Percentiles rank a stretch among this genome's conserved stretches.
phyloP scores from a whole-genome alignment of 2,329 filamentous ascomycete species.

The Chaetomium globosum region DNA sequence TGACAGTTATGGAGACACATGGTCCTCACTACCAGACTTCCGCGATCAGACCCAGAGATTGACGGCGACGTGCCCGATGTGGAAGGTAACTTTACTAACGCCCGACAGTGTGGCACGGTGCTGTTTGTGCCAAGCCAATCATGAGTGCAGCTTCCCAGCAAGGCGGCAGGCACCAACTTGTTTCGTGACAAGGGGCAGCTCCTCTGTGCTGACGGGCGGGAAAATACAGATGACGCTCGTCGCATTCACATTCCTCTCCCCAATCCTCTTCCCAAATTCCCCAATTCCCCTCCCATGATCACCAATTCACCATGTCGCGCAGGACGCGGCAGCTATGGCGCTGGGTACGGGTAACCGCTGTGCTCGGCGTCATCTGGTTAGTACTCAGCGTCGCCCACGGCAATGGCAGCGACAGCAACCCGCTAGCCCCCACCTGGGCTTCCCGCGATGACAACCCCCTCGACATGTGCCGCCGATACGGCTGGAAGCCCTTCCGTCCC shows the following conservation, averaged over 20 bases:
- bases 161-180: constrained; percentile 3
- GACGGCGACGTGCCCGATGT: not conserved
- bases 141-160: not conserved
- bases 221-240: not conserved
- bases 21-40: not conserved
- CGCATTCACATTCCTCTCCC: not conserved
- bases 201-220: not conserved
- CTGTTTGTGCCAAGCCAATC: constrained; percentile 7
- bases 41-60: not conserved
- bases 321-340: constrained; percentile 22
- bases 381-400: constrained; percentile 20
- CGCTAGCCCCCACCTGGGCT: not conserved
- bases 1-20: not conserved
- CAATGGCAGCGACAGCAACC: not conserved
- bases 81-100: not conserved
- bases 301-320: constrained; percentile 18
- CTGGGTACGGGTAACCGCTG: constrained; percentile 22
- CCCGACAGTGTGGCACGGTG: not conserved
- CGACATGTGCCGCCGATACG: constrained; percentile 44
- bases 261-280: not conserved
- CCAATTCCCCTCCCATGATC: constrained; percentile 2
- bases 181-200: constrained; percentile 1
- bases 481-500: constrained; percentile 44
- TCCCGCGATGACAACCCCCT: not conserved
- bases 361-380: constrained; percentile 25